Base-by-base conservation (phyloP, 2,329 filamentous ascomycete genomes). In the Phialophora verrucosa region DNA sequence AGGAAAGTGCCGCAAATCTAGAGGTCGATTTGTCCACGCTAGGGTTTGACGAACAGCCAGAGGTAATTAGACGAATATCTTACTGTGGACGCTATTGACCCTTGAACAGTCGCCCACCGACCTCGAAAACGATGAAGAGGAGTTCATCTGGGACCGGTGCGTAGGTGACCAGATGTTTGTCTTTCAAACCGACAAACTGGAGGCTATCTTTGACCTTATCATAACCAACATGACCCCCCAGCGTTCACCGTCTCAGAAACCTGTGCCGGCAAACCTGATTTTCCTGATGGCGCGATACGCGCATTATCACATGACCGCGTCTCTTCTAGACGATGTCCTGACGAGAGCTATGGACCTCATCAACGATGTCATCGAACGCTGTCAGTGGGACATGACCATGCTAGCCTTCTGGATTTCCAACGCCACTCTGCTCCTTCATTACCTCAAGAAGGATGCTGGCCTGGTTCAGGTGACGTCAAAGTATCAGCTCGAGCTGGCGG, bases 341-440 rank as follows among this genome's bases (percentile, higher is more conserved):
- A 84, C 91, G 29, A 90, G 90, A 42, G 92, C 95, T 44, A 96
- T 96, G 86, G 92, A 96, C 75, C 95, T 94, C 78, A 98, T 99
- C 74, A 98, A 98, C 75, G 90, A 72, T 57, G 92, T 97, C 32
- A 93, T 99, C n/a, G 95, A 98, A 78, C 87, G 87, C 68, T 89
- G 94, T 75, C 95, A 99, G 76, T 98, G 95, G 95, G 95, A 99
- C 76, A 99, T 99, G 95, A 99, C 95, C 0, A 97, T 99, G 71
- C 83, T 99, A 44, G 95, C 95, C 2, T 99, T 99, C 76, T 99
- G 95, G 95, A 93, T 97, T 74, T 98, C 95, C 1, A 99, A 99
- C 77, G 93, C 92, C 8, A 99, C 95, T 0, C 81, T 99, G 47
- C 82, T 99, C n/a, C 82, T 98, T 61, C 94, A 99, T 78, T 99